Conservation (phyloP, 257 asterid genomes). For the Nicotiana undulata region DNA sequence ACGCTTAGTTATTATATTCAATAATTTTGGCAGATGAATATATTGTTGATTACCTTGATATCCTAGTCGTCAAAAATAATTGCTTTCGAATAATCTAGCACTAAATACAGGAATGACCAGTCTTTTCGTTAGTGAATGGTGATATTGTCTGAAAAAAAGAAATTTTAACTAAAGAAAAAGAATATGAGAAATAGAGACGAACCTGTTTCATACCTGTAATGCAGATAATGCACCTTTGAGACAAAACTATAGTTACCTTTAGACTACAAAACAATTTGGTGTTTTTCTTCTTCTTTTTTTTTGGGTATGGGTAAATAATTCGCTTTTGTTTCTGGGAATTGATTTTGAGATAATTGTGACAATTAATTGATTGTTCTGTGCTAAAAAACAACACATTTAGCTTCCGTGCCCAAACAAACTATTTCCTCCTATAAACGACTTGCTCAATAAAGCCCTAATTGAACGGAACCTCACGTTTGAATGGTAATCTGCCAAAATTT, state of each 20-base stretch:
- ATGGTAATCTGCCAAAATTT: neutral
- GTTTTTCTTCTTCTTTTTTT: too few species aligned
- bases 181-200: too few species aligned
- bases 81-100: neutral
- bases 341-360: neutral
- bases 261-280: too few species aligned
- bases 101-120: neutral
- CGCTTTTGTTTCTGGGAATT: neutral
- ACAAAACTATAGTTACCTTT: too few species aligned
- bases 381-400: neutral
- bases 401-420: neutral
- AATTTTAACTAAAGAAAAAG: too few species aligned
- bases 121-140: neutral
- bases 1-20: too few species aligned
- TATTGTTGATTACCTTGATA: neutral
- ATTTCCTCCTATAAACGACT: neutral
- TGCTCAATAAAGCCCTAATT: neutral
- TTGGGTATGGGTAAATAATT: too few species aligned
- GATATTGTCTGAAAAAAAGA: too few species aligned
- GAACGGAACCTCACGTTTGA: neutral
- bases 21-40: neutral
- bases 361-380: neutral
- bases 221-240: neutral
- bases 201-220: too few species aligned
- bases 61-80: neutral